Base-by-base conservation (phyloP, 164 flowering plant genomes). In the Brasenia schreberi region DNA sequence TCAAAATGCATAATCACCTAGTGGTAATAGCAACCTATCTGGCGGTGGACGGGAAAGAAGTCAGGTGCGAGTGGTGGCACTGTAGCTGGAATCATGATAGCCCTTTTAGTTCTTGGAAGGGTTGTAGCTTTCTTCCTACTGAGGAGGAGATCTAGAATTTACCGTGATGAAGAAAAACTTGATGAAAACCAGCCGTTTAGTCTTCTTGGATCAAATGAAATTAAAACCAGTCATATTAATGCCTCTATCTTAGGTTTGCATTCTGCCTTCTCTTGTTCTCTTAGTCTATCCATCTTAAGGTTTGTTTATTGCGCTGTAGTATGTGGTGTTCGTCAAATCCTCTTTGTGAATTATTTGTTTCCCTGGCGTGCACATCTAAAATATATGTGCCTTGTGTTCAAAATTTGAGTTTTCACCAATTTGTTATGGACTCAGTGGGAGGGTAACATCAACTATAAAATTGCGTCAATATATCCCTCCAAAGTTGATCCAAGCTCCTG, bases 41-140 rank as follows among this genome's bases (percentile, higher is more conserved):
- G 69, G 64, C 63, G 71, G 69, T 65, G 76, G 76, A 42, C 74
- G 80, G 16, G 73, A 79, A 81, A 77, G 23, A 88, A 84, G 71
- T 89, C 98, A 67, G 93, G 96, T 19, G 73, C 89, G 19, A 81
- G 90, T 42, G 93, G 79, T 69, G 97, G 96, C 68, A 92, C 70
- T 7, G 65, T 94, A 58, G 96, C 96, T 27, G 98, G 95, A 68
- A 90, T 88, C 66, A 69, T 90, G 12, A 81, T 90, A 64, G 81
- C 91, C 18, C 11, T 93, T 61, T 64, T 89, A 58, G 84, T 90
- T 64, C 87, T 89, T 71, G 90, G 88, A 39, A 87, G 85, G 23
- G 70, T 89, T n/a, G 73, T 81, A 19, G 95, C 86, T 39, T 90
- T 86, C 85, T 81, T 90, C 70, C 53, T 94, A 61, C 14, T 86